Evolutionary conservation across 768 basidiomycete species (phyloP), one percentile per base, ranked within the genome.

Genomic region (Rhodotorula paludigena): DNA sequence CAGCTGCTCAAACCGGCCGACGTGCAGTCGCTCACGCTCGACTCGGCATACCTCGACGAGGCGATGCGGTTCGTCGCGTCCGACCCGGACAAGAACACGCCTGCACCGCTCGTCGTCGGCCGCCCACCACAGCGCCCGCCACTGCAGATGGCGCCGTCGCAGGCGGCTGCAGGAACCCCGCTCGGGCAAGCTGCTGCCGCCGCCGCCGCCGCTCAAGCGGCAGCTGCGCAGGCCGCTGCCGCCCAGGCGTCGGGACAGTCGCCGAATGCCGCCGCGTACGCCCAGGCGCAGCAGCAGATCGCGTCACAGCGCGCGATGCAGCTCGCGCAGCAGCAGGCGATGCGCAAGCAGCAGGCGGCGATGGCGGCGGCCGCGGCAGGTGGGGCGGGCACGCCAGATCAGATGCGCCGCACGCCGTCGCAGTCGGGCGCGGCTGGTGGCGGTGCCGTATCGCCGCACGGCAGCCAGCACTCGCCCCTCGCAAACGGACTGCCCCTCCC

Each of bases 1-100:
- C 42, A 3, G 5, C 63, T 74, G n/a, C 66, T 75, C 60, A 68
- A 66, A 59, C 54, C 56, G 25, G 51, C 47, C 15, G 71, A 72
- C 57, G 9, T 66, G 33, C 63, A 63, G 39, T 10, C n/a, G 12
- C 41, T 61, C 55, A 18, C 57, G 35, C 39, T 71, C 58, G 66
- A 67, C 38, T 63, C 72, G 64, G 20, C 57, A 20, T 60, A 66
- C 47, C 62, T 57, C 32, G 63, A 65, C 41, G 74, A 73, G 33
- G 67, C 62, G 57, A 63, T 66, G 60, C 41, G n/a, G 41, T 54
- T 28, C 32, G 56, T 52, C 42, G 25, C 64, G 38, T 20, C 25
- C 28, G 66, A 67, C 30, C 62, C 69, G n/a, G 32, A 66, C 52
- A 53, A 61, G 39, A 32, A 57, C 25, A 44, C 57, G 41, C 73